Base-by-base conservation (phyloP, 2,329 filamentous ascomycete species). In the Pestalotiopsis sp. region DNA sequence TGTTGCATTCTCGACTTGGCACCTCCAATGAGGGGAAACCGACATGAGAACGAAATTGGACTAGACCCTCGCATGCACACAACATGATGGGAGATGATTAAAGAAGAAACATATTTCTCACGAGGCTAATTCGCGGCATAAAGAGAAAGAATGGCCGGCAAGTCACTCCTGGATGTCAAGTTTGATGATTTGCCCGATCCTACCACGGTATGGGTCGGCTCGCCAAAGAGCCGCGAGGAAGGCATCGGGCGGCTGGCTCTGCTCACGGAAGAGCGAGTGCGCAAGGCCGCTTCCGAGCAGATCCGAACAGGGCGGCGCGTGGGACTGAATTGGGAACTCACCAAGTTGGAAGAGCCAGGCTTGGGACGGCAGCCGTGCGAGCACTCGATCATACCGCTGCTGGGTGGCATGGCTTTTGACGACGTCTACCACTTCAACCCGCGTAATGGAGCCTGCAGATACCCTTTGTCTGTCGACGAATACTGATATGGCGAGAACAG, bases 291-390 rank as follows among this genome's bases (percentile, higher is more conserved):
- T 2, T 77, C 79, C 4, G 77, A 79, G 4, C 83, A 86, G 71
- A 88, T 89, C 71, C 80, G 78, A 52, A 84, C 82, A 0, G 87
- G 87, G 13, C 78, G 78, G 22, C 80, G 85, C 39, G 81, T 88
- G 26, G 83, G 83, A 10, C 78, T 89, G 52, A 82, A 82, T 30
- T 89, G 86, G 86, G 83, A 86, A 26, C 73, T 89, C 68, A 83
- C 81, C 22, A 88, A 88, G 71, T 76, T 88, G 2, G 85, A 88
- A 67, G 81, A 84, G 70, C 84, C 86, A 1, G 84, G 85, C 68
- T 84, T 88, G 70, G 82, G 82, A 57, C 81, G 87, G 1, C 81
- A 83, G 40, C 81, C 83, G 9, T 84, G 83, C 64, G 76, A 83
- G 39, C 86, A 87, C 70, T 80, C 81, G 66, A 84, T 88, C 66